phyloP scores from a whole-genome alignment of 345 rosid genomes.

The Citrus trifoliata region DNA sequence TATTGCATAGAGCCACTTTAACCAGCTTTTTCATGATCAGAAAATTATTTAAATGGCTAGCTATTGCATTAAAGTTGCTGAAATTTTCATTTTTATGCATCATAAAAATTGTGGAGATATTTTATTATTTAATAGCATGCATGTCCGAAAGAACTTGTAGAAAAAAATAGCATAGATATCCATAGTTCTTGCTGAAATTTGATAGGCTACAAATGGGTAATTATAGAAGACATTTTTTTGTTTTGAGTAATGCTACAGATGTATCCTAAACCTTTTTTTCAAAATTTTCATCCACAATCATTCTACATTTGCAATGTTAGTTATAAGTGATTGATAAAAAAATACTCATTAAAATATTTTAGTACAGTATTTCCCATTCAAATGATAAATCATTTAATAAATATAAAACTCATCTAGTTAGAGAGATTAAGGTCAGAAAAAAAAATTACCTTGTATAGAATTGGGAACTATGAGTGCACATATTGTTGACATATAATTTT shows the following conservation, averaged over 20 bases:
- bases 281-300: no score
- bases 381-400: no score
- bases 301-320: no score
- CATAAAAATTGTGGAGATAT: background rate
- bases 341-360: no score
- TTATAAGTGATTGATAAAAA: no score
- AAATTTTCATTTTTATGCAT: background rate
- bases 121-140: background rate
- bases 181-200: background rate
- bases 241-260: no score
- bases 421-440: no score
- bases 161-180: background rate
- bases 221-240: background rate
- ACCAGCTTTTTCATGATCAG: background rate
- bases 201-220: background rate
- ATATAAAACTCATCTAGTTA: no score
- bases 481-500: background rate
- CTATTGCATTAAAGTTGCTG: background rate
- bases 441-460: no score
- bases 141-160: background rate
- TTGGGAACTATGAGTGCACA: no score
- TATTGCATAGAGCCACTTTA: background rate
- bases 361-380: no score
- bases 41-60: background rate
- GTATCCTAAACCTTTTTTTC: no score